Conservation (phyloP, 2,329 filamentous ascomycete species). For the Elsinoe arachidis region DNA sequence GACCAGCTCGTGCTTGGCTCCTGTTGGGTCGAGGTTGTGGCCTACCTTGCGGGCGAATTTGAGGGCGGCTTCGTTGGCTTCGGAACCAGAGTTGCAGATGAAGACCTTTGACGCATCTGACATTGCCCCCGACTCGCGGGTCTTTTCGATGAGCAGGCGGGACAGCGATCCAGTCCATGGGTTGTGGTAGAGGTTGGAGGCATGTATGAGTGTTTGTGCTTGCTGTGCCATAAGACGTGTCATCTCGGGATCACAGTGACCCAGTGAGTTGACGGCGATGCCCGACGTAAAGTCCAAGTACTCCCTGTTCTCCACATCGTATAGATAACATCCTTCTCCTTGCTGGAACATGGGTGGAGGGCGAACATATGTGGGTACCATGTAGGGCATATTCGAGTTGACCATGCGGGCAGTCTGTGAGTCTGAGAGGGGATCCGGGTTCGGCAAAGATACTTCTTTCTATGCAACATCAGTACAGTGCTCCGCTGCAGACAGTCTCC, state of each 20-base stretch:
- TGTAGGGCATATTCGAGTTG: constrained; percentile 68
- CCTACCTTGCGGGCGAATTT: constrained; percentile 94
- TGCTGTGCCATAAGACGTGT: constrained; percentile 61
- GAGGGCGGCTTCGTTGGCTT: constrained; percentile 95
- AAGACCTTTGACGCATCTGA: constrained; percentile 72
- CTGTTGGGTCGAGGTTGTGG: constrained; percentile 41
- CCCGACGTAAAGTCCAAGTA: constrained; percentile 95
- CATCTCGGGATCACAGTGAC: constrained; percentile 79
- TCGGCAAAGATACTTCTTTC: constrained; percentile 48
- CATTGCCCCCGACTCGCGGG: constrained; percentile 71
- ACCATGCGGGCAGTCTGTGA: constrained; percentile 69
- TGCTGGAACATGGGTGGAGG: constrained; percentile 83
- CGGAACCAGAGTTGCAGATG: constrained; percentile 90
- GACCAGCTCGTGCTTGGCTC: constrained; percentile 68
- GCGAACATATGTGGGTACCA: constrained; percentile 92
- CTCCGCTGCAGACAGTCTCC: constrained; percentile 2
- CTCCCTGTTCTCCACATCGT: constrained; percentile 77
- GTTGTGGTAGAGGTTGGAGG: constrained; percentile 96
- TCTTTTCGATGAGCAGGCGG: constrained; percentile 74
- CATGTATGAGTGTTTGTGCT: constrained; percentile 68
- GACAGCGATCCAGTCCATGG: constrained; percentile 88
- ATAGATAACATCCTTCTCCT: constrained; percentile 79
- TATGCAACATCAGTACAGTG: constrained; percentile 22
- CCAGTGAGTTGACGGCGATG: constrained; percentile 88
- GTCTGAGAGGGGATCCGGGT: constrained; percentile 63